phyloP scores from a whole-genome alignment of 2,329 filamentous ascomycete species.

The Cytospora paraplurivora region DNA sequence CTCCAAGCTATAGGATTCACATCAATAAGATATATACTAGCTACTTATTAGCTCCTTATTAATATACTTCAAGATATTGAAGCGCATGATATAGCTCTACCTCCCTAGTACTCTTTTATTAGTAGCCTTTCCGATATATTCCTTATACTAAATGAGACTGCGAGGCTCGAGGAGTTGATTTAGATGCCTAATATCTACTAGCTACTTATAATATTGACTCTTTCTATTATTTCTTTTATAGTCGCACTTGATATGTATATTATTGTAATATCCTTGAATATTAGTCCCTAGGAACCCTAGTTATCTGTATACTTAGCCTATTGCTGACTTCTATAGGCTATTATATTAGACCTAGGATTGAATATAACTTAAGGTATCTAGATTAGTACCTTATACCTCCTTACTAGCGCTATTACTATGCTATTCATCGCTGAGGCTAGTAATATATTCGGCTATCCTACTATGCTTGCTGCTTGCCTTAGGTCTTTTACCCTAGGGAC shows the following conservation, averaged over 20 bases:
- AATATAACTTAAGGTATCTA: conserved; percentile 47
- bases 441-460: neutral
- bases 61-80: too few relatives aligned
- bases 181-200: conserved; percentile 41
- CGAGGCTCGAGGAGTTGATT: neutral
- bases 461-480: neutral
- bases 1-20: too few relatives aligned
- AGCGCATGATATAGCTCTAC: too few relatives aligned
- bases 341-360: conserved; percentile 41
- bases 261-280: conserved; percentile 45
- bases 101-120: neutral
- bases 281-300: conserved; percentile 31
- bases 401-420: conserved; percentile 5
- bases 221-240: conserved; percentile 45
- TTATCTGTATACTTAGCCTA: neutral
- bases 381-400: conserved; percentile 39
- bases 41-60: too few relatives aligned
- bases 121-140: neutral
- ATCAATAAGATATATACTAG: too few relatives aligned
- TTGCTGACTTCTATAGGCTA: conserved; percentile 30
- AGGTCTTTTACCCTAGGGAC: neutral
- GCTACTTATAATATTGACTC: conserved; percentile 41
- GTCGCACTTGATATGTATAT: conserved; percentile 48
- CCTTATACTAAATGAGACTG: too few relatives aligned
- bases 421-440: neutral